phyloP scores from a whole-genome alignment of 2,329 filamentous ascomycete genomes.

The Fusarium equiseti region DNA sequence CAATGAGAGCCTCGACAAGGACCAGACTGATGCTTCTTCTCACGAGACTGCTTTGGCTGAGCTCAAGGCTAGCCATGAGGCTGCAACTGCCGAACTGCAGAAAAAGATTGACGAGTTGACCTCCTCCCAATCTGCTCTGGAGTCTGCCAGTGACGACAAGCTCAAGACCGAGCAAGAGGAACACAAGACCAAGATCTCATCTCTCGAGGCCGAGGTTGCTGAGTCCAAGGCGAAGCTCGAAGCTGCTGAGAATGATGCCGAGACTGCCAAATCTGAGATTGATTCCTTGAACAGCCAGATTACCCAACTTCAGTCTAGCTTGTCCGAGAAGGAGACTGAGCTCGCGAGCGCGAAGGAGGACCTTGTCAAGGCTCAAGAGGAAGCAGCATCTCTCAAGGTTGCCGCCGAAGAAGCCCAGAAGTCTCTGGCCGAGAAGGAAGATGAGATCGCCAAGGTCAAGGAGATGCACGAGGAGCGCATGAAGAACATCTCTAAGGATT shows the following conservation, averaged over 20 bases:
- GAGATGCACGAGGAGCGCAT: constrained; percentile 69
- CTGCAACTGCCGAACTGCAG: constrained; percentile 62
- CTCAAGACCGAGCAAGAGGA: constrained; percentile 60
- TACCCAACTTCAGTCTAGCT: constrained; percentile 54
- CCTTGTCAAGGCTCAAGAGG: constrained; percentile 58
- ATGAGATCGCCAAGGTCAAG: constrained; percentile 64
- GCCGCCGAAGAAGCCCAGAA: constrained; percentile 62
- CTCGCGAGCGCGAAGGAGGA: constrained; percentile 59
- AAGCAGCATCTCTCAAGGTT: constrained; percentile 62
- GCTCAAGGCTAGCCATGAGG: constrained; percentile 64
- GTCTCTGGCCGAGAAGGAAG: constrained; percentile 62
- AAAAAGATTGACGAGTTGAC: constrained; percentile 67
- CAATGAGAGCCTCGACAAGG: constrained; percentile 62
- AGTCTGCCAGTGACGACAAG: constrained; percentile 60
- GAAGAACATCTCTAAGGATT: constrained; percentile 69
- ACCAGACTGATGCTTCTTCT: constrained; percentile 58
- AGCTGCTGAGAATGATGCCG: constrained; percentile 60
- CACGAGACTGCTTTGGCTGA: constrained; percentile 64
- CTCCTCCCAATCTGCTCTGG: constrained; percentile 59
- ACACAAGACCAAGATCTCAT: constrained; percentile 59
- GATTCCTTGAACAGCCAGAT: constrained; percentile 58
- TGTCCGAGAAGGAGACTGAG: constrained; percentile 60
- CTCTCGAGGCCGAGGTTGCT: constrained; percentile 64
- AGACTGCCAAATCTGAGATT: constrained; percentile 58
- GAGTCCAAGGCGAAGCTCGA: constrained; percentile 64